A percentile compares a stretch with the other conserved stretches of the same genome.
These are phyloP conservation scores for Neonothopanus nambi DNA, from an alignment of 1,284 basidiomycete genomes.

Conservation along the genomic window DNA sequence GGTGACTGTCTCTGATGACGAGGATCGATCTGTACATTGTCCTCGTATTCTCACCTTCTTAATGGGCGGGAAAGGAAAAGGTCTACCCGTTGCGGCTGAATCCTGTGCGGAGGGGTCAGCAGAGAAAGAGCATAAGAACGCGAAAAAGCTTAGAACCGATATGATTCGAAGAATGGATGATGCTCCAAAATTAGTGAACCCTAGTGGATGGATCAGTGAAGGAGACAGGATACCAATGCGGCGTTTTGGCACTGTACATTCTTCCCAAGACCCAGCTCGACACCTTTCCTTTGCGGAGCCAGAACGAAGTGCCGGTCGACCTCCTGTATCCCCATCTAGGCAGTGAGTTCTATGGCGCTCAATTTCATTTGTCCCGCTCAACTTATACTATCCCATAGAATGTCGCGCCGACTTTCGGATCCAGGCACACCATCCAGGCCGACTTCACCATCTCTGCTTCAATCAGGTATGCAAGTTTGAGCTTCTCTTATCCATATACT, in stretches of 20 bases:
- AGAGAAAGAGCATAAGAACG: conserved; percentile 23
- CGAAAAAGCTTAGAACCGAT: conserved; percentile 58
- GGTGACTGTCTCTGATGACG: conserved; percentile 20
- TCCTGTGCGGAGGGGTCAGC: conserved; percentile 16
- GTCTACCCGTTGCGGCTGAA: conserved; percentile 1
- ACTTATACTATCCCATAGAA: background rate
- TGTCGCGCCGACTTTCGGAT: conserved; percentile 39
- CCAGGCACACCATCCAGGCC: conserved; percentile 32
- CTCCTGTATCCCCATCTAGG: too few species aligned
- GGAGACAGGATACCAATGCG: conserved; percentile 29
- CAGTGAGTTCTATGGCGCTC: too few species aligned
- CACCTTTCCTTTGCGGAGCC: conserved; percentile 22
- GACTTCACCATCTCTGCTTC: conserved; percentile 3
- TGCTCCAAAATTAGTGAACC: conserved; percentile 80
- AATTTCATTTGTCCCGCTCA: background rate
- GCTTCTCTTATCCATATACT: conserved; percentile 5
- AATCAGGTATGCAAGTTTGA: conserved; percentile 24
- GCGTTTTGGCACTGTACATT: conserved; percentile 17
- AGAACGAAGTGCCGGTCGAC: background rate
- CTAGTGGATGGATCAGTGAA: conserved; percentile 72
- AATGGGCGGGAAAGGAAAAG: conserved; percentile 3
- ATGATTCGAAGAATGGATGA: conserved; percentile 87
- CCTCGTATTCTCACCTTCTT: conserved; percentile 27
- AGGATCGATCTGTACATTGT: conserved; percentile 26
- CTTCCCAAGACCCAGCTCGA: conserved; percentile 16